Conservation (phyloP, 129 eudicot species). For the Solidago caesia region DNA sequence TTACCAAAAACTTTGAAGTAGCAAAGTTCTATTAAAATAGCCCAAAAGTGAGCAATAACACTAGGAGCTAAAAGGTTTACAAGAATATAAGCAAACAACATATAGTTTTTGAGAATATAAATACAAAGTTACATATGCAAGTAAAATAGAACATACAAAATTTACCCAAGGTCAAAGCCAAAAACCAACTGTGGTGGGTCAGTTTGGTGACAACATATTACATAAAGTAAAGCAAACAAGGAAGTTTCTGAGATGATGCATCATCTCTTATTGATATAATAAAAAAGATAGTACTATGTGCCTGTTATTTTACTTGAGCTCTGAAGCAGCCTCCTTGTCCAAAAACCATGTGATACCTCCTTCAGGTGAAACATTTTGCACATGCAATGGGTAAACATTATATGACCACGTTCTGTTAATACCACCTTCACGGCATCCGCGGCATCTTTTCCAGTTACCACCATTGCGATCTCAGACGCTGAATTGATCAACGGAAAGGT, state of each 20-base stretch:
- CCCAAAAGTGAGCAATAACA: too few species aligned
- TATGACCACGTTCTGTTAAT: slow-evolving; percentile 28
- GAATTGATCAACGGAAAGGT: slow-evolving; percentile 79
- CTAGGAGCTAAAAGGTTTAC: too few species aligned
- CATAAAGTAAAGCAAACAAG: neutral
- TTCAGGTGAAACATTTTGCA: slow-evolving; percentile 50
- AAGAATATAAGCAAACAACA: too few species aligned
- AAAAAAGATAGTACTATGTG: neutral
- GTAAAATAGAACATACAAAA: too few species aligned
- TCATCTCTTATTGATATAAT: neutral
- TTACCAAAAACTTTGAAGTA: too few species aligned
- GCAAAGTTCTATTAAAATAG: too few species aligned
- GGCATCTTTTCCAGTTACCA: slow-evolving; percentile 53
- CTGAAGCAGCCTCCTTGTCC: slow-evolving; percentile 52
- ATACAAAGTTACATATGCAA: too few species aligned
- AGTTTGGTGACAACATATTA: too few species aligned
- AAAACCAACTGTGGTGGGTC: too few species aligned
- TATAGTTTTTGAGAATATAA: too few species aligned
- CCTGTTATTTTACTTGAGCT: neutral
- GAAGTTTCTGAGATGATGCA: neutral
- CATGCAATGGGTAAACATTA: slow-evolving; percentile 37
- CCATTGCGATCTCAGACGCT: slow-evolving; percentile 58
- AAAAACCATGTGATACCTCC: slow-evolving; percentile 55
- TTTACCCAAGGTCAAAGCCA: too few species aligned
- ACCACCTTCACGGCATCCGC: slow-evolving; percentile 51